phyloP scores from a whole-genome alignment of 2,329 filamentous ascomycete genomes.

The Phyllosticta citrichinensis region DNA sequence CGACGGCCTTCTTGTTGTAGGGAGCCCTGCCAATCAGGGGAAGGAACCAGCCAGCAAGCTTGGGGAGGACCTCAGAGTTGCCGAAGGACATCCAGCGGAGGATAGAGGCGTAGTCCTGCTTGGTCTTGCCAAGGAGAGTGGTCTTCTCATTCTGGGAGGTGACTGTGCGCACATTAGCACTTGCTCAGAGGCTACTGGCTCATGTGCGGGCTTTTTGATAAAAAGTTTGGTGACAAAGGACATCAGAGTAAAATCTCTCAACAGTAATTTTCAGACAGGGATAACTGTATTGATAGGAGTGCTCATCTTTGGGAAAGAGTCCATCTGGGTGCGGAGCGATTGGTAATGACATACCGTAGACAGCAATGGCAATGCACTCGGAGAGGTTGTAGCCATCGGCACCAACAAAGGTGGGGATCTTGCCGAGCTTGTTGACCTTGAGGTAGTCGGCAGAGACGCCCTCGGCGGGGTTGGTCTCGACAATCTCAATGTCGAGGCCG shows the following conservation, averaged over 20 bases:
- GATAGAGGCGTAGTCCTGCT: slow-evolving; percentile 99
- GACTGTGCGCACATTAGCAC: slow-evolving; percentile 46
- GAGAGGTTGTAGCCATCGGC: slow-evolving; percentile 81
- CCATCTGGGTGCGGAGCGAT: slow-evolving; percentile 11
- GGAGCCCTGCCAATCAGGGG: slow-evolving; percentile 70
- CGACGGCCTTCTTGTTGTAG: slow-evolving; percentile 98
- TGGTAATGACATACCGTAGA: slow-evolving; percentile 71
- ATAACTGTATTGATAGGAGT: slow-evolving; percentile 68
- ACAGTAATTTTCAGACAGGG: slow-evolving; percentile 95
- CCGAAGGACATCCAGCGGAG: slow-evolving; percentile 96
- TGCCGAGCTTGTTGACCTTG: slow-evolving; percentile 77
- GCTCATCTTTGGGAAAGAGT: slow-evolving; percentile 56
- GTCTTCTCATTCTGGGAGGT: slow-evolving; percentile 99
- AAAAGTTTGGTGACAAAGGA: slow-evolving; percentile 14
- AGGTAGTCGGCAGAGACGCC: slow-evolving; percentile 65
- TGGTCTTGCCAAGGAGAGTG: slow-evolving; percentile 97
- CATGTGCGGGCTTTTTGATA: slow-evolving; percentile 12
- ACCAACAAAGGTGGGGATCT: slow-evolving; percentile 87
- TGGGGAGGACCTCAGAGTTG: slow-evolving; percentile 74
- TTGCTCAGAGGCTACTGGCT: slow-evolving; percentile 15
- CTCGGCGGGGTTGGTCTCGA: slow-evolving; percentile 57
- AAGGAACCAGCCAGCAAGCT: slow-evolving; percentile 70
- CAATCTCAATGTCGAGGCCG: slow-evolving; percentile 80
- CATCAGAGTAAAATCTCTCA: slow-evolving; percentile 77
- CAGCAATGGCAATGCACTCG: slow-evolving; percentile 88